Conservation (phyloP, 2,329 filamentous ascomycete genomes). For the Diaporthe sp. region DNA sequence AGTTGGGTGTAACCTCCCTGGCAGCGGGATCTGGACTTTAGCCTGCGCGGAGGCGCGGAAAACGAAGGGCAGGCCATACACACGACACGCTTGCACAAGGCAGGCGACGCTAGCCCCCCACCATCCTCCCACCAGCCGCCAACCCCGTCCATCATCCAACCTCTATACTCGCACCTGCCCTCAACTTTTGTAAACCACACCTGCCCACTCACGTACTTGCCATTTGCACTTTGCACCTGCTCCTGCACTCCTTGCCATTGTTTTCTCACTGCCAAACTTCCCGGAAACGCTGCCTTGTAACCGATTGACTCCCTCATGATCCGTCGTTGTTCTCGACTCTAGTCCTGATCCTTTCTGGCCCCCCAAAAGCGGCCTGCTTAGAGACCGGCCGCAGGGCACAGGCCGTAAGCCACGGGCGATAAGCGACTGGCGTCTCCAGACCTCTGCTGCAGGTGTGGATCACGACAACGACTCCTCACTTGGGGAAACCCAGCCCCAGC, state of each 20-base stretch:
- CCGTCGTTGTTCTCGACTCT: conserved; percentile 1
- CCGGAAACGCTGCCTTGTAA: background rate
- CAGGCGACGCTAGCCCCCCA: conserved; percentile 15
- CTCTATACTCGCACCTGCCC: background rate
- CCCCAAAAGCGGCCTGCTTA: conserved; percentile 3
- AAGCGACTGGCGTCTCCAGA: conserved; percentile 5
- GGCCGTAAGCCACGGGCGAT: conserved; percentile 20
- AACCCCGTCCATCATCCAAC: background rate
- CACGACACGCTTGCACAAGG: background rate
- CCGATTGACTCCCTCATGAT: background rate
- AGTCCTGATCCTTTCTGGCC: background rate
- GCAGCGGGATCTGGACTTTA: conserved; percentile 25
- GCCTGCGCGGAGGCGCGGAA: conserved; percentile 19
- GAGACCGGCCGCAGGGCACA: background rate
- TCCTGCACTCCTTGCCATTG: background rate
- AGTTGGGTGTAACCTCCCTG: conserved; percentile 23
- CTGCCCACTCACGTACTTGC: background rate
- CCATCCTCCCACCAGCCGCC: background rate
- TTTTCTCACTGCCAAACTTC: background rate
- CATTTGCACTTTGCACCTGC: background rate
- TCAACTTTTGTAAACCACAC: background rate
- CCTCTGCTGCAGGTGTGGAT: conserved; percentile 6
- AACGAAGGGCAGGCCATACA: background rate
- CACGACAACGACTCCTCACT: conserved; percentile 15
- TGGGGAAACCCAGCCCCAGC: conserved; percentile 13